Percentiles rank a stretch among this genome's conserved stretches.
These are phyloP conservation scores for Osmanthus fragrans DNA, from an alignment of 257 asterid genomes.

Conservation along the genomic window DNA sequence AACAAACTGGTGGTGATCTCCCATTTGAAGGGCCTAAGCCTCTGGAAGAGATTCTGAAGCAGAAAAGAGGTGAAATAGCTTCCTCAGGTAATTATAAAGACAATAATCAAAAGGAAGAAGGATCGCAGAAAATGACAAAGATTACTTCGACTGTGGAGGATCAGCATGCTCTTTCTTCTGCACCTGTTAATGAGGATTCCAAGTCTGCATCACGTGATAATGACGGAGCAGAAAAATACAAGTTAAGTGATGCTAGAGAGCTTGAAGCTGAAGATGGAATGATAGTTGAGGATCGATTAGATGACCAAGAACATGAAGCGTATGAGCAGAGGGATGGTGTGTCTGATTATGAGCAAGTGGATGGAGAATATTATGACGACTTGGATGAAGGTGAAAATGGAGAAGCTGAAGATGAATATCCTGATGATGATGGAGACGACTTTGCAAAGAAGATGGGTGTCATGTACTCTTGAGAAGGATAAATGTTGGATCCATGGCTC, in stretches of 20 bases:
- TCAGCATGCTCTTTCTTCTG: background rate
- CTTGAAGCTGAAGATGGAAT: conserved; percentile 54
- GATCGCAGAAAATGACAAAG: conserved; percentile 11
- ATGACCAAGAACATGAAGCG: conserved; percentile 44
- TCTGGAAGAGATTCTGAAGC: conserved; percentile 78
- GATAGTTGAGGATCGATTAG: conserved; percentile 40
- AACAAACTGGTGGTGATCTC: conserved; percentile 40
- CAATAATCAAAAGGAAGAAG: conserved; percentile 28
- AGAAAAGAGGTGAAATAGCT: conserved; percentile 57
- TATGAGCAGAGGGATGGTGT: conserved; percentile 56
- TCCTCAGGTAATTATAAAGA: conserved; percentile 24
- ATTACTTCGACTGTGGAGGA: background rate
- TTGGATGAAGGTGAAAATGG: conserved; percentile 65
- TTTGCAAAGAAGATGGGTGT: conserved; percentile 96
- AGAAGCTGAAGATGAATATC: conserved; percentile 52
- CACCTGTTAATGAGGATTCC: conserved; percentile 13
- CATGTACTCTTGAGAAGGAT: conserved; percentile 47
- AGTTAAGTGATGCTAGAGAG: conserved; percentile 21
- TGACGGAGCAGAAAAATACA: conserved; percentile 28
- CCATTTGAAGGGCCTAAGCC: conserved; percentile 96
- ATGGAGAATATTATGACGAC: conserved; percentile 56
- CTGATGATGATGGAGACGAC: conserved; percentile 66
- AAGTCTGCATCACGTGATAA: conserved; percentile 28
- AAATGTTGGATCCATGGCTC: background rate
- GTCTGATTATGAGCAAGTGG: conserved; percentile 59